A percentile compares a stretch with the other conserved stretches of the same genome.
Evolutionary conservation across 768 basidiomycete genomes (phyloP).

Genomic region (Trametopsis cervina): DNA sequence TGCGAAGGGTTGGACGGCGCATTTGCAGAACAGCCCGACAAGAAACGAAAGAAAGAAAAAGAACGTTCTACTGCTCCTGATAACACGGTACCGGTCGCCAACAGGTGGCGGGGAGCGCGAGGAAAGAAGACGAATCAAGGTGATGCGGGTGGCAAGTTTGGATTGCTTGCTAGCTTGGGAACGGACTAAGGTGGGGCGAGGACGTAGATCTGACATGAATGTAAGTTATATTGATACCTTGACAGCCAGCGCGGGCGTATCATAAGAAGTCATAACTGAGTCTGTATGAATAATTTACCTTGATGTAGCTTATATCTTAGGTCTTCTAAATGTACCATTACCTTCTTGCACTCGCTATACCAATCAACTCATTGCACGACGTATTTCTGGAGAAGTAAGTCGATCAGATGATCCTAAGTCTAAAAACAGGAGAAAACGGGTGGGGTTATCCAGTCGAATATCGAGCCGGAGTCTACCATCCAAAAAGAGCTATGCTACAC

Average conservation of each 20-base stretch:
- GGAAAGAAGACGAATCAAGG: constrained; percentile 16
- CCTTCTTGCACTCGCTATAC: too few species aligned
- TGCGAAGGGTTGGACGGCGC: constrained; percentile 38
- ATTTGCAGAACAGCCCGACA: constrained; percentile 38
- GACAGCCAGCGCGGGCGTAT: not conserved
- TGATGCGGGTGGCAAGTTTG: constrained; percentile 30
- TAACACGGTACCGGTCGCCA: constrained; percentile 3
- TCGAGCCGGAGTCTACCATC: too few species aligned
- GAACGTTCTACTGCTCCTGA: constrained; percentile 4
- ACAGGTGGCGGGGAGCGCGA: too few species aligned
- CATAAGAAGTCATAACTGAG: not conserved
- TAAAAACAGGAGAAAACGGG: too few species aligned
- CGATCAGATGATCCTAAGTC: too few species aligned
- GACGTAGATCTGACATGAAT: not conserved
- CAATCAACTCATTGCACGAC: too few species aligned
- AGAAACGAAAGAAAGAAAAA: constrained; percentile 35
- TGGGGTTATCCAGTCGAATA: too few species aligned
- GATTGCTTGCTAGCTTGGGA: constrained; percentile 28
- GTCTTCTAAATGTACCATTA: too few species aligned
- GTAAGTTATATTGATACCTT: not conserved
- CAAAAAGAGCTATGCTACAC: too few species aligned
- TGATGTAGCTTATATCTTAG: too few species aligned
- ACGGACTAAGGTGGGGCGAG: not conserved
- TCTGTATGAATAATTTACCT: too few species aligned
- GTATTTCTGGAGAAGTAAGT: too few species aligned